phyloP scores from a whole-genome alignment of 371 early-diverging fungal species.

The Rhizopus delemar region DNA sequence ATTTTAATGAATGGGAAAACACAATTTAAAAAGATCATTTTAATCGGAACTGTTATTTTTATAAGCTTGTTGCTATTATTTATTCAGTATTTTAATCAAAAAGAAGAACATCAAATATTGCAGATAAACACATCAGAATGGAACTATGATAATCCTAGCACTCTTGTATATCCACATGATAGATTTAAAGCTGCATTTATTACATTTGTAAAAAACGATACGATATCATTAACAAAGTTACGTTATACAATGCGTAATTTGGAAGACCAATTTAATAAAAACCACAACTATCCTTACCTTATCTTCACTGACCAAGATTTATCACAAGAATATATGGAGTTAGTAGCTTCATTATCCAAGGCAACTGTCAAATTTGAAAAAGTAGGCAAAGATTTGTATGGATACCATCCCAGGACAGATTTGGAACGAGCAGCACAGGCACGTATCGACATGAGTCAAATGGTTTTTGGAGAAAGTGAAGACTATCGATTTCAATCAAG shows the following conservation, averaged over 20 bases:
- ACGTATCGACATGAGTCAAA: constrained; percentile 27
- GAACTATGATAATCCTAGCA: constrained; percentile 20
- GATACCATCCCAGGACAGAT: constrained; percentile 32
- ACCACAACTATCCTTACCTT: constrained; percentile 43
- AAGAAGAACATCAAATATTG: no score
- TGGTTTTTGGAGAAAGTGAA: constrained; percentile 45
- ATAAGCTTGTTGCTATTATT: no score
- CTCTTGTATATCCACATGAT: constrained; percentile 31
- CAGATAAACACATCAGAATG: no score
- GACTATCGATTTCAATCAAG: constrained; percentile 47
- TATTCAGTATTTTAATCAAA: no score
- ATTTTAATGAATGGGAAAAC: no score
- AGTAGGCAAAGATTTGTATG: constrained; percentile 32
- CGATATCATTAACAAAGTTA: constrained; percentile 29
- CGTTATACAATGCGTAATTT: constrained; percentile 39
- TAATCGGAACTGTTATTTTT: no score
- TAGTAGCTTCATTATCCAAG: constrained; percentile 26
- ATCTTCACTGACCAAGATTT: constrained; percentile 41
- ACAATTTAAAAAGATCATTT: no score
- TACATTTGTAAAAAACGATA: constrained; percentile 41
- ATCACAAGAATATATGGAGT: constrained; percentile 38
- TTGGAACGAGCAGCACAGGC: constrained; percentile 33
- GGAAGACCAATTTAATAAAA: constrained; percentile 40
- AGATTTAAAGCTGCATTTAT: constrained; percentile 44
- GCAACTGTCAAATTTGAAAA: constrained; percentile 31